Conservation (phyloP, 2,329 filamentous ascomycete genomes). For the Cadophora malorum region DNA sequence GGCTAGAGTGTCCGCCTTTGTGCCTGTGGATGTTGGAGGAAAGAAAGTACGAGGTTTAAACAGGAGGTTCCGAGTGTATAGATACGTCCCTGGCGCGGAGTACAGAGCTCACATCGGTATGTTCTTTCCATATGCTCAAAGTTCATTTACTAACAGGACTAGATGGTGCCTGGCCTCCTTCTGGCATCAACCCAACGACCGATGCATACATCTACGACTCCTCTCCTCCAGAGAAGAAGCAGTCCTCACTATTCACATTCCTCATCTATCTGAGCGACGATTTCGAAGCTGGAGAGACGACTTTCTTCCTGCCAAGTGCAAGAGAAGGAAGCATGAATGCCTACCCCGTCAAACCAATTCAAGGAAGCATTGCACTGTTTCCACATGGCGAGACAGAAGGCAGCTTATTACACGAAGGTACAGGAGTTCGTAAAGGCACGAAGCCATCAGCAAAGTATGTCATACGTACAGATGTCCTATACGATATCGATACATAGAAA, state of each 20-base stretch:
- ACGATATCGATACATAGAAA: slow-evolving; percentile 57
- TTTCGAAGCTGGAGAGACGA: slow-evolving; percentile 74
- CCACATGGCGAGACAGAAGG: slow-evolving; percentile 72
- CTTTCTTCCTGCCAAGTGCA: slow-evolving; percentile 70
- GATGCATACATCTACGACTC: slow-evolving; percentile 67
- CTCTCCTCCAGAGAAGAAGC: slow-evolving; percentile 63
- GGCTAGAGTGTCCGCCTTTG: slow-evolving; percentile 63
- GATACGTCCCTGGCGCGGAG: slow-evolving; percentile 75
- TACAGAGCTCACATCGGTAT: slow-evolving; percentile 70
- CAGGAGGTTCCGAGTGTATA: slow-evolving; percentile 72
- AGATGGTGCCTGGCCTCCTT: slow-evolving; percentile 76
- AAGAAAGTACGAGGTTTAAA: slow-evolving; percentile 68
- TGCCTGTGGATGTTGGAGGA: slow-evolving; percentile 62
- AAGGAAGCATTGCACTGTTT: slow-evolving; percentile 72
- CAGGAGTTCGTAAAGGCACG: slow-evolving; percentile 69
- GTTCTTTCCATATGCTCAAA: slow-evolving; percentile 11
- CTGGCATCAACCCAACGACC: slow-evolving; percentile 59
- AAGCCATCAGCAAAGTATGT: slow-evolving; percentile 66
- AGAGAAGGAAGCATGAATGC: slow-evolving; percentile 72
- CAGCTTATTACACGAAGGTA: slow-evolving; percentile 72
- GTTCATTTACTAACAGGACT: not conserved
- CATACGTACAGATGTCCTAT: slow-evolving; percentile 74
- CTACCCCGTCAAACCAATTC: slow-evolving; percentile 71
- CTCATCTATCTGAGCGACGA: slow-evolving; percentile 74
- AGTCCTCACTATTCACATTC: slow-evolving; percentile 74